A percentile compares a stretch with the other conserved stretches of the same genome.
Evolutionary conservation across 768 basidiomycete genomes (phyloP).

Genomic region (Ramaria sp.): DNA sequence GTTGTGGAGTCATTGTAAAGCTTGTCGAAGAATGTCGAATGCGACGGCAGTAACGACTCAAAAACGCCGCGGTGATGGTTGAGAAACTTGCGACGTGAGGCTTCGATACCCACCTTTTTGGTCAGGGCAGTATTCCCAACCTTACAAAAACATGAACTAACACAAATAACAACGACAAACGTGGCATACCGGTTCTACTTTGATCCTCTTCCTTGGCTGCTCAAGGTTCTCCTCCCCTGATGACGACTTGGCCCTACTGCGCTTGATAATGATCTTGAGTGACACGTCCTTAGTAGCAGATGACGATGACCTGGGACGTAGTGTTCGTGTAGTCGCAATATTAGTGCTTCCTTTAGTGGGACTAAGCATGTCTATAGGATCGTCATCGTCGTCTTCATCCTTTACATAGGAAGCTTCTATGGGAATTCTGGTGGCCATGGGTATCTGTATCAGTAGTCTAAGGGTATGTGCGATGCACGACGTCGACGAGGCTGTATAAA

Average conservation of each 20-base stretch:
- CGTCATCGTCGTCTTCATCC: background rate
- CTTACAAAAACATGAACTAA: background rate
- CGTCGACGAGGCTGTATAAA: background rate
- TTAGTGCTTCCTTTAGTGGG: background rate
- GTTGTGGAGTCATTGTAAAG: conserved; percentile 24
- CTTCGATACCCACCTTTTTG: conserved; percentile 29
- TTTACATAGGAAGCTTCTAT: background rate
- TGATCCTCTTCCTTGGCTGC: conserved; percentile 1
- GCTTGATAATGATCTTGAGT: background rate
- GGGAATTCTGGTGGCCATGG: background rate
- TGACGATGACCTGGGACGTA: background rate
- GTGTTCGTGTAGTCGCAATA: background rate
- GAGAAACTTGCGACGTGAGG: conserved; percentile 36
- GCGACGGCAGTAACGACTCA: conserved; percentile 34
- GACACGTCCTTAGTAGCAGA: background rate
- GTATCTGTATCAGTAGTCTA: background rate
- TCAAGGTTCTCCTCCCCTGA: background rate
- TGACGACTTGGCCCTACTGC: background rate
- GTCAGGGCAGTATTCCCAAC: background rate
- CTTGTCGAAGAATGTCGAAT: conserved; percentile 26
- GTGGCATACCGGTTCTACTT: background rate
- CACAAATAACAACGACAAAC: background rate
- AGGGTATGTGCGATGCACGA: too few species aligned
- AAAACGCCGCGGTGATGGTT: conserved; percentile 34
- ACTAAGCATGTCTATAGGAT: background rate